phyloP scores from a whole-genome alignment of 1,139 yeast genomes.

The Pichiaceae sp. region DNA sequence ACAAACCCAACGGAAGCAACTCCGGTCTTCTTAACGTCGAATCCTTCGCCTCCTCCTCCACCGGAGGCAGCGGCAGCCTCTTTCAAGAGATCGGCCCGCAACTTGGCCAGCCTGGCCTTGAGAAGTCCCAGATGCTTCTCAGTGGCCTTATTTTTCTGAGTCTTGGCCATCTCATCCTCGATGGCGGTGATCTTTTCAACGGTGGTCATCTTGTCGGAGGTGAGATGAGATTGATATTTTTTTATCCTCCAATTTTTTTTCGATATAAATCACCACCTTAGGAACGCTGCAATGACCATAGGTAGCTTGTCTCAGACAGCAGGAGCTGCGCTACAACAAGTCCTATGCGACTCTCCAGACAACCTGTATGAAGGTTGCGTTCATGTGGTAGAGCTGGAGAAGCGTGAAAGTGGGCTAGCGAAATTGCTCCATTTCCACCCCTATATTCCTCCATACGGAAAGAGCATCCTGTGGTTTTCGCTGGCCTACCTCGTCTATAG shows the following conservation, averaged over 20 bases:
- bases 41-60: constrained; percentile 87
- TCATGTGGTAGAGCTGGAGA: no score
- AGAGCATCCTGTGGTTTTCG: constrained; percentile 16
- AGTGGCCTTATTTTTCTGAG: constrained; percentile 94
- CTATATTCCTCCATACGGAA: constrained; percentile 16
- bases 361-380: no score
- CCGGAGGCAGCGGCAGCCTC: constrained; percentile 66
- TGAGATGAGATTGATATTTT: no score
- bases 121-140: constrained; percentile 94
- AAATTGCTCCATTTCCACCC: not conserved
- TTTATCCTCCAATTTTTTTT: no score
- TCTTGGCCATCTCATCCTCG: constrained; percentile 91
- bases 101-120: constrained; percentile 91
- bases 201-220: constrained; percentile 38
- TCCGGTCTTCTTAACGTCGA: constrained; percentile 97
- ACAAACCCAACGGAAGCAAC: constrained; percentile 96
- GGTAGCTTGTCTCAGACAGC: no score
- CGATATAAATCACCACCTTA: no score
- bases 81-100: constrained; percentile 83
- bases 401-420: no score
- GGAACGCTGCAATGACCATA: no score
- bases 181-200: constrained; percentile 87
- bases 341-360: no score
- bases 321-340: no score
- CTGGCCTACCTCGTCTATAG: constrained; percentile 15